Evolutionary conservation across 2,329 filamentous ascomycete genomes (phyloP), one percentile per base, ranked within the genome.

Genomic region (Ophiognomonia clavigignenti-juglandacearum): DNA sequence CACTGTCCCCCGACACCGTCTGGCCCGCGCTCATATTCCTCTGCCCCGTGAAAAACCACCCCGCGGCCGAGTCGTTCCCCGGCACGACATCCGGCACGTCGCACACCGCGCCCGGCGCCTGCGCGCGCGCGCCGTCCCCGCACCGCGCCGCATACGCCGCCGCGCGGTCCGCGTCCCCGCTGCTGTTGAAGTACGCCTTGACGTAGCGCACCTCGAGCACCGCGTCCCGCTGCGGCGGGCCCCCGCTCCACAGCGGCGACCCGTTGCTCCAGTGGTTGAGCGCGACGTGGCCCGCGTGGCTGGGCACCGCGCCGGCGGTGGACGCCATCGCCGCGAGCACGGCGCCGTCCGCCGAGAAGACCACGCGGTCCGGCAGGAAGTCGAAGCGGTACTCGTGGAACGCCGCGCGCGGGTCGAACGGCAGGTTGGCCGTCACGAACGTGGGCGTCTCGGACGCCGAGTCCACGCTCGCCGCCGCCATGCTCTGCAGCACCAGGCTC

Each of bases 331-430:
- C 68, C 24, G 75, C 71, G 13, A 89, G 65, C 9, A 74, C 63
- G 8, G 65, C 47, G 36, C 77, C 78, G 61, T 91, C 86, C 2
- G 80, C 82, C 59, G 83, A 89, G 64, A 88, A 91, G 10, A 75
- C 61, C 8, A 91, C 83, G 1, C 69, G 69, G 0, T 70, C 72
- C 0, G 78, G 73, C 14, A 82, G 62, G 67, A 86, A 90, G 64
- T 92, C 87, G 62, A 91, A 85, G 31, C 87, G 83, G 59, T 90
- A 90, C 65, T 91, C 86, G 64, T 91, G 86, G 58, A 85, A 88
- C 34, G 61, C 76, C 1, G 64, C 60, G 1, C 81, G 79, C 0
- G 86, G 84, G 53, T 84, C 70, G 64, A 90, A 91, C 0, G 77
- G 72, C 1, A 91, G 71, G 40, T 77, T 68, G 24, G 78, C 67